Percentiles rank a stretch among this genome's conserved stretches.
These are phyloP conservation scores for Cyberlindnera maritima DNA, from an alignment of 805 yeast genomes.

Conservation along the genomic window DNA sequence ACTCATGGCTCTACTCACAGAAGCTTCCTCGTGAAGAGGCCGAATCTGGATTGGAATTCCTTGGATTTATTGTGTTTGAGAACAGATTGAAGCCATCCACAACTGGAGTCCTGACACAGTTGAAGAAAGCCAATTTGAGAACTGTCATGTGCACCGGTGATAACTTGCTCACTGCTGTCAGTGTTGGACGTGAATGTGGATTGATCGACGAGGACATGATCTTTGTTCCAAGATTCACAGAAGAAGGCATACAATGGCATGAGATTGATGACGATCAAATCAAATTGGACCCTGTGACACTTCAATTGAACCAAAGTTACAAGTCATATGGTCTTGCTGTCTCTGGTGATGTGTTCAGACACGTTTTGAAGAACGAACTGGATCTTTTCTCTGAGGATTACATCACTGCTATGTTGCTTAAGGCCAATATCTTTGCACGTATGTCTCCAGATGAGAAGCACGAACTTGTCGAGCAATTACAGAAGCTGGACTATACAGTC, in stretches of 20 bases:
- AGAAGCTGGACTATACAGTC: constrained; percentile 82
- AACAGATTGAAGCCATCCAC: constrained; percentile 81
- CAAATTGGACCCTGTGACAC: constrained; percentile 60
- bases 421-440: constrained; percentile 81
- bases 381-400: constrained; percentile 32
- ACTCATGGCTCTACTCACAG: constrained; percentile 49
- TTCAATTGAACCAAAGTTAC: constrained; percentile 42
- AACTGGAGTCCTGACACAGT: constrained; percentile 51
- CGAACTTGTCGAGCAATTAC: constrained; percentile 86
- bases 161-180: constrained; percentile 88
- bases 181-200: constrained; percentile 86
- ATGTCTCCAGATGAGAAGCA: constrained; percentile 99
- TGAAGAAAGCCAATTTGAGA: constrained; percentile 69
- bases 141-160: constrained; percentile 98
- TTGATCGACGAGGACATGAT: constrained; percentile 50
- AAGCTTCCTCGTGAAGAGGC: constrained; percentile 57
- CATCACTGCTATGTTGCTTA: constrained; percentile 61
- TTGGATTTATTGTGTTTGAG: constrained; percentile 91
- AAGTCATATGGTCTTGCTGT: constrained; percentile 70
- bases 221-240: constrained; percentile 61
- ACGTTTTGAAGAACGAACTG: constrained; percentile 48
- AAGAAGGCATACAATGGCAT: constrained; percentile 49
- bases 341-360: constrained; percentile 90
- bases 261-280: constrained; percentile 59
- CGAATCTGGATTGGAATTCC: constrained; percentile 67